Evolutionary conservation across 805 yeast species (phyloP), one percentile per base, ranked within the genome.

Genomic region (Candida coquimbonensis): DNA sequence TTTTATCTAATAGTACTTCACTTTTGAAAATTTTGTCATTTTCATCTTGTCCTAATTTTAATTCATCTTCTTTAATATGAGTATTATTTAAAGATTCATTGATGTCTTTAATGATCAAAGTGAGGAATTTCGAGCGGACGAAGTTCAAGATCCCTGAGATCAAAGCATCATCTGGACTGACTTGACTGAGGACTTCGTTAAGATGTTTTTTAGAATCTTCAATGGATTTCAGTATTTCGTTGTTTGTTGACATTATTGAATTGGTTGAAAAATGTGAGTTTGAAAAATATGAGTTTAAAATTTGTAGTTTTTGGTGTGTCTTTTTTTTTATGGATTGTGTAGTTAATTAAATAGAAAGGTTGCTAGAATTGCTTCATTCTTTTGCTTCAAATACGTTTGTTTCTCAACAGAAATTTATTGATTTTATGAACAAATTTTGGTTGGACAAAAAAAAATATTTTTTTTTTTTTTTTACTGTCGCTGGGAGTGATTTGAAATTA

Each of bases 91-190:
- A 24, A 2, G 54, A 39, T 13, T 38, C 46, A 26, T 56, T 49
- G 50, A 77, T 66, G 6, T 62, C 61, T 31, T 62, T 62, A 35
- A 73, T 39, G 14, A 79, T 72, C 65, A 75, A 68, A 2, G 62
- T 51, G 2, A 64, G 61, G 44, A 75, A 69, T 47, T 70, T 74
- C 4, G 76, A 68, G 46, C 78, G 79, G 16, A 73, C 64, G 45
- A 74, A 68, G 43, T 69, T 69, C 49, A 74, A 62, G 31, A 75
- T 65, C 2, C 84, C 84, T 8, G 49, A 43, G 9, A 59, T 51
- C 40, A 55, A 42, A 9, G 47, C 29, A 14, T 50, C 53, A 37
- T 59, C 63, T 3, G 59, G 57, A 2, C 48, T 39, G n/a, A 43
- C 40, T 7, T 49, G 42, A 0, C 38, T 13, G 9, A 59, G 46